These are phyloP conservation scores for Phaeotremella skinneri DNA, from an alignment of 768 basidiomycete genomes.

Conservation along the genomic window DNA sequence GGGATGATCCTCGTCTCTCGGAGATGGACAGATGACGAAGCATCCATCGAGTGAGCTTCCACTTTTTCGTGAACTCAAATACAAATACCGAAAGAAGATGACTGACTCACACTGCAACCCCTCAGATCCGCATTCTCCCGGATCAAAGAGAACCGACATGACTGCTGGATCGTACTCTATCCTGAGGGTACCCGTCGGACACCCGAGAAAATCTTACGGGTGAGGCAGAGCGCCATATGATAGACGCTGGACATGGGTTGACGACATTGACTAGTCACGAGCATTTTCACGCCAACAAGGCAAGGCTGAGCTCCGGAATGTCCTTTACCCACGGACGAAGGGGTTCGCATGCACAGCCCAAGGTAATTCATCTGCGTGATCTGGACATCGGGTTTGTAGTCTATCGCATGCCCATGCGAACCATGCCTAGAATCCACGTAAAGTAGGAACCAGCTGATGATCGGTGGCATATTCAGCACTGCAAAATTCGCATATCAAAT, in stretches of 20 bases:
- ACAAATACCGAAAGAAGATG: neutral
- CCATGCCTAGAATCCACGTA: too few species aligned
- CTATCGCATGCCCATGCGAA: neutral
- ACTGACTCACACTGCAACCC: conserved; percentile 1
- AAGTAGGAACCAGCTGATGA: too few species aligned
- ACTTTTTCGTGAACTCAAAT: neutral
- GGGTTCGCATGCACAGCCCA: conserved; percentile 32
- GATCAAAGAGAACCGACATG: conserved; percentile 28
- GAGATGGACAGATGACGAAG: conserved; percentile 34
- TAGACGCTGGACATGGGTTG: too few species aligned
- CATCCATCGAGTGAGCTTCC: conserved; percentile 26
- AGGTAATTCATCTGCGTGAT: conserved; percentile 15
- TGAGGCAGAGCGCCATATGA: conserved; percentile 10
- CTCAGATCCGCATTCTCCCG: conserved; percentile 28
- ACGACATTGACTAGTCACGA: conserved; percentile 24
- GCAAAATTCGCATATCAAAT: conserved; percentile 30
- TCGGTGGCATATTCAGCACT: conserved; percentile 30
- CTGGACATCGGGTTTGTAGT: neutral
- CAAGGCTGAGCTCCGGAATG: conserved; percentile 23
- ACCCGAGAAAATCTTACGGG: conserved; percentile 22
- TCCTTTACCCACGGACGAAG: conserved; percentile 36
- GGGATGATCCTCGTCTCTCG: conserved; percentile 43
- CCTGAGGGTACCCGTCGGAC: conserved; percentile 41
- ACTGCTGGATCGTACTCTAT: conserved; percentile 37
- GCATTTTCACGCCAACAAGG: conserved; percentile 24